Evolutionary conservation across 495 filamentous ascomycete species (phyloP).

Genomic region (Penicillium desertorum): DNA sequence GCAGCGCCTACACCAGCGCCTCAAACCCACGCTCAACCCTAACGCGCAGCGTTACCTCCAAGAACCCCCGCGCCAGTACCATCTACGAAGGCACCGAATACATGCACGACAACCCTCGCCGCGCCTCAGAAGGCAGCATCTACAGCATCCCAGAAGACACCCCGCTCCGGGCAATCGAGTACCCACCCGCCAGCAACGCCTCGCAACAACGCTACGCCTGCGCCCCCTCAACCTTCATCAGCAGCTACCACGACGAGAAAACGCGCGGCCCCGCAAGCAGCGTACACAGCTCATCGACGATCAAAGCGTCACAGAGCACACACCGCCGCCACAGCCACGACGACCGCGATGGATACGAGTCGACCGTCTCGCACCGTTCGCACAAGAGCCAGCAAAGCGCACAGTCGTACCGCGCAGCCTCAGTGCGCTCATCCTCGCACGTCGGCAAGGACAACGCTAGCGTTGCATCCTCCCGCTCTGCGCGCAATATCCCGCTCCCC

Average conservation of each 20-base stretch:
- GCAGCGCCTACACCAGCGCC: conserved; percentile 38
- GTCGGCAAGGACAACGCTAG: conserved; percentile 15
- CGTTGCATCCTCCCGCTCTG: conserved; percentile 32
- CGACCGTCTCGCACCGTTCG: conserved; percentile 22
- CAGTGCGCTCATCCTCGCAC: conserved; percentile 14
- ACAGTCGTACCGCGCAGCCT: conserved; percentile 12
- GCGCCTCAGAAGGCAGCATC: conserved; percentile 41
- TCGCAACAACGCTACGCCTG: conserved; percentile 31
- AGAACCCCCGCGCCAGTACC: conserved; percentile 45
- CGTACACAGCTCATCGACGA: conserved; percentile 42
- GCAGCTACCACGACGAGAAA: conserved; percentile 40
- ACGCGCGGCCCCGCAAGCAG: conserved; percentile 32
- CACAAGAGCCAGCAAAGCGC: conserved; percentile 21
- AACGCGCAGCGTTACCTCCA: conserved; percentile 36
- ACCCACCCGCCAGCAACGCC: conserved; percentile 31
- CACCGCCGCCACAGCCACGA: conserved; percentile 23
- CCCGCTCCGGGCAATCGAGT: conserved; percentile 47
- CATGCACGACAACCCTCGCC: conserved; percentile 37
- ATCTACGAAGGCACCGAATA: conserved; percentile 46
- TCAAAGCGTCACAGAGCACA: conserved; percentile 43
- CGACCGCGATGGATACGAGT: conserved; percentile 15
- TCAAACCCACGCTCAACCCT: conserved; percentile 33
- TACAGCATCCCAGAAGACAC: conserved; percentile 36
- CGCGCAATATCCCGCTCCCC: conserved; percentile 36
- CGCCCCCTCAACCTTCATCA: conserved; percentile 42